These are phyloP conservation scores for Cercospora sesami DNA, from an alignment of 2,329 filamentous ascomycete species.

Conservation along the genomic window DNA sequence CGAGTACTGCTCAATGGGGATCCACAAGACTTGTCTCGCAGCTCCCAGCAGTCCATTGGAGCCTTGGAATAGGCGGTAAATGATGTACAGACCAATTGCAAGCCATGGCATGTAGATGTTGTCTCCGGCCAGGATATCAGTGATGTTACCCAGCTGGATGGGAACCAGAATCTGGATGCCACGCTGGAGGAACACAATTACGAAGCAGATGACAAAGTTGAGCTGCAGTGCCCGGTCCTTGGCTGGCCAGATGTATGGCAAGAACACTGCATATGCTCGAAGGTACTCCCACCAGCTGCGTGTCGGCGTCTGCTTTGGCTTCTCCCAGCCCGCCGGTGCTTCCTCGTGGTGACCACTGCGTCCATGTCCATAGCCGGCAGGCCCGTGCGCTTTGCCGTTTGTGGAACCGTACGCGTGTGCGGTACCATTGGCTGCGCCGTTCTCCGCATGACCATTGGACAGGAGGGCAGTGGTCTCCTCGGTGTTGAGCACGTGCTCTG, in stretches of 20 bases:
- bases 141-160: constrained; percentile 74
- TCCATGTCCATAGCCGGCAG: constrained; percentile 35
- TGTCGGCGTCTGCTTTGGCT: constrained; percentile 79
- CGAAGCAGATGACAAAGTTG: constrained; percentile 78
- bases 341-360: constrained; percentile 25
- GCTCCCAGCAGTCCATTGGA: constrained; percentile 85
- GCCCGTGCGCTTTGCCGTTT: constrained; percentile 51
- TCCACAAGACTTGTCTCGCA: constrained; percentile 81
- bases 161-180: constrained; percentile 85
- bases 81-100: constrained; percentile 72
- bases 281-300: constrained; percentile 97
- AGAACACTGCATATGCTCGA: constrained; percentile 87
- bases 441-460: constrained; percentile 47
- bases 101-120: constrained; percentile 65
- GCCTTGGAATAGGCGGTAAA: constrained; percentile 80
- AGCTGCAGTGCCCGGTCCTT: constrained; percentile 74
- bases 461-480: constrained; percentile 67
- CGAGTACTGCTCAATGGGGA: constrained; percentile 94
- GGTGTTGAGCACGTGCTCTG: constrained; percentile 41
- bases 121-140: constrained; percentile 67
- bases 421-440: constrained; percentile 45
- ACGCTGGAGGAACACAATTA: constrained; percentile 76
- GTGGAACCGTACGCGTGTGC: constrained; percentile 35
- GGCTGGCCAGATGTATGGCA: constrained; percentile 94
- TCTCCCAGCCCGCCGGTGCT: constrained; percentile 74